A percentile compares a stretch with the other conserved stretches of the same genome.
phyloP scores from a whole-genome alignment of 2,329 filamentous ascomycete species.

The Cordyceps tenuipes region DNA sequence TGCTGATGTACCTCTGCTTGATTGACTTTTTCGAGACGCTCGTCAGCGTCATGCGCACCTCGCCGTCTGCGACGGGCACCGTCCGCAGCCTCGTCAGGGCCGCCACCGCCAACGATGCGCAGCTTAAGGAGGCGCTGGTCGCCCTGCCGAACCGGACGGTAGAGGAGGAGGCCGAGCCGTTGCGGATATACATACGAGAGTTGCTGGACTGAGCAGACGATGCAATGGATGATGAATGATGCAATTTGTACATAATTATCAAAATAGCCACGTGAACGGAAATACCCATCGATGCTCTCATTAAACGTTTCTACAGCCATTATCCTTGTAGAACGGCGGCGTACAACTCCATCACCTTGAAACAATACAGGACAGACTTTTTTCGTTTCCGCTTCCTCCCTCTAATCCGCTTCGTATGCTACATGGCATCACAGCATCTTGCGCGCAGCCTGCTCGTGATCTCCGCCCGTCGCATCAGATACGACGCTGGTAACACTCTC shows the following conservation, averaged over 20 bases:
- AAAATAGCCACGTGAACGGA: neutral
- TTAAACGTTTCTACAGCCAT: neutral
- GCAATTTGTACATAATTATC: neutral
- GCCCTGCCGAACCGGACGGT: slow-evolving; percentile 40
- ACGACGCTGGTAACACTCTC: slow-evolving; percentile 32
- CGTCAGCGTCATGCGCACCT: slow-evolving; percentile 37
- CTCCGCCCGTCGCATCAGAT: slow-evolving; percentile 16
- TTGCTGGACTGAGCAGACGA: neutral
- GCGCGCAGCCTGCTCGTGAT: slow-evolving; percentile 10
- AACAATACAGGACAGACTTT: neutral
- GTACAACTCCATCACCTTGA: neutral
- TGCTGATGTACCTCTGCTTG: slow-evolving; percentile 41
- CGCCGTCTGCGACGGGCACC: slow-evolving; percentile 8
- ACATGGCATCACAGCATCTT: slow-evolving; percentile 5
- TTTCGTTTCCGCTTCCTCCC: neutral
- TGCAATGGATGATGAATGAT: neutral
- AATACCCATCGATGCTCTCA: neutral
- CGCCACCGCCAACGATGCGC: slow-evolving; percentile 31
- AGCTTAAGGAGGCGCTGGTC: slow-evolving; percentile 30
- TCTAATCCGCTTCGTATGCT: neutral
- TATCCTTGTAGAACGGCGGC: neutral
- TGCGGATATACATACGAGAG: slow-evolving; percentile 34
- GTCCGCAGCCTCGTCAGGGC: slow-evolving; percentile 27
- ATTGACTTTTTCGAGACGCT: slow-evolving; percentile 47
- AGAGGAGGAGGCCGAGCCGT: slow-evolving; percentile 40